Conservation (phyloP, 176 grass and related monocot genomes). For the Canna indica region DNA sequence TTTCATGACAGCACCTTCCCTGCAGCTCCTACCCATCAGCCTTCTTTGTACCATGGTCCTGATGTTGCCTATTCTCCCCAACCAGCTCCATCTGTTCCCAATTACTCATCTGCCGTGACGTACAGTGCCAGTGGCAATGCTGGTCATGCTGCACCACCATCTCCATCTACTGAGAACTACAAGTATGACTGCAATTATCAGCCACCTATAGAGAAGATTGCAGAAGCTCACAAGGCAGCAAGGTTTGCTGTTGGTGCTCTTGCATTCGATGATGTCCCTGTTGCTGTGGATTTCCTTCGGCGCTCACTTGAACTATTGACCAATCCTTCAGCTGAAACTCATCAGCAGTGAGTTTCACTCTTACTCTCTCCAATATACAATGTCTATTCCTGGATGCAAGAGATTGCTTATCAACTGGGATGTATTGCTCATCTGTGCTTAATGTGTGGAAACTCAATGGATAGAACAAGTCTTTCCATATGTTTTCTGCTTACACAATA, state of each 20-base stretch:
- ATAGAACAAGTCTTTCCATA: too few species aligned
- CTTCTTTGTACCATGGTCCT: constrained; percentile 41
- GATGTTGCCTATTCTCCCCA: constrained; percentile 36
- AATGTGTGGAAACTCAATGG: too few species aligned
- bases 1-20: constrained; percentile 58
- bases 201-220: constrained; percentile 69
- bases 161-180: constrained; percentile 39
- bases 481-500: too few species aligned
- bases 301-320: constrained; percentile 74
- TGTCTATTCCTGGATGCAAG: too few species aligned
- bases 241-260: constrained; percentile 82
- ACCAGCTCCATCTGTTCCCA: constrained; percentile 11
- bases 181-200: constrained; percentile 73
- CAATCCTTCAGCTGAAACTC: constrained; percentile 62
- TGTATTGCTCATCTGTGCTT: too few species aligned
- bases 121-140: constrained; percentile 19
- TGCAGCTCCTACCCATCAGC: constrained; percentile 44
- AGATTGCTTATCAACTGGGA: too few species aligned
- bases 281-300: constrained; percentile 77
- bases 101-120: constrained; percentile 19
- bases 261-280: constrained; percentile 68
- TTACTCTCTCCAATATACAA: too few species aligned
- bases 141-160: constrained; percentile 21
- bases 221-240: constrained; percentile 74
- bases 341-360: too few species aligned